Evolutionary conservation across 1,139 yeast genomes (phyloP), one percentile per base, ranked within the genome.

Genomic region (Starmera stellimalicola): DNA sequence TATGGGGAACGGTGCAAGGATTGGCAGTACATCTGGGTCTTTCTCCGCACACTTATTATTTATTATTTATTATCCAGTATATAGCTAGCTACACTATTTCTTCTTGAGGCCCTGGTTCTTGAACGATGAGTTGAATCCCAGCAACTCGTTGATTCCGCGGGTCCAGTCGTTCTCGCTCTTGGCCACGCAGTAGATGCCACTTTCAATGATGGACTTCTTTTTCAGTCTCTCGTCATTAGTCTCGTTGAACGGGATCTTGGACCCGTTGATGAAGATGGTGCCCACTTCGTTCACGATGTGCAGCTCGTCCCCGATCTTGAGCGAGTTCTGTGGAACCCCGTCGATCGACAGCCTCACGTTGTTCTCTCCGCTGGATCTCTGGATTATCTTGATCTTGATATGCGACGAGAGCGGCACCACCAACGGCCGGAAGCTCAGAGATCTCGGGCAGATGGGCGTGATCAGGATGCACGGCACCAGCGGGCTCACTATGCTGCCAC

Each of bases 401-500:
- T 75, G 78, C 8, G 84, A 71, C 5, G 77, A 69, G 19, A 77
- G 64, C 1, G 97, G 96, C 37, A 88, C 63, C 10, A 88, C 69
- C 31, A 87, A 60, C 2, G 96, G 97, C 47, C 97, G 62, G 54
- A 87, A 88, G 18, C 93, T 80, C 25, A 88, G 62, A 16, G 94
- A 82, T 38, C 95, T 62, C 4, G 97, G 87, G 51, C 96, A 87
- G 32, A 88, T 84, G 7, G 96, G 96, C 0, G 95, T 83, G 26
- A 87, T 58, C 35, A 87, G 58, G 7, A 85, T 78, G 39, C 94
- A 80, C 12, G 87, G 80, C 4, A 88, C 94, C 33, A 77, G 62
- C 0, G 97, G 96, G 44, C 88, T 94, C 1, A 84, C 91, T 37
- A 88, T 88, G 9, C 95, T 77, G 1, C 97, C 96, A 7, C 97